Conservation (phyloP, 495 filamentous ascomycete genomes). For the Neurospora terricola region DNA sequence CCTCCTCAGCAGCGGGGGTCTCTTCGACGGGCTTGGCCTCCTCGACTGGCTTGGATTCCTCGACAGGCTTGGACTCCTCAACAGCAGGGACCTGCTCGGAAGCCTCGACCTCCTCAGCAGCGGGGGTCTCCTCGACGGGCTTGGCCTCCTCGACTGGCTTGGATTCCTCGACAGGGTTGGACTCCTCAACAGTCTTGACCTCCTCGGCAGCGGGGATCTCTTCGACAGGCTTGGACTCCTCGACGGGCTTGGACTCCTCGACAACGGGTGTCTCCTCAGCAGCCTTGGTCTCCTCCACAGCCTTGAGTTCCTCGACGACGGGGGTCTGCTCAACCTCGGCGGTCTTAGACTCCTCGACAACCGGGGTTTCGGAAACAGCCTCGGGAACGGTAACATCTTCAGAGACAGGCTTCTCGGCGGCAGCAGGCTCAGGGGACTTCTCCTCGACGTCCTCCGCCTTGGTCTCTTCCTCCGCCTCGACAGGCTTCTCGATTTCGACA, state of each 20-base stretch:
- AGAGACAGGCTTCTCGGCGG: neutral
- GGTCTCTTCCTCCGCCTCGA: neutral
- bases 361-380: slow-evolving; percentile 1
- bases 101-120: slow-evolving; percentile 1
- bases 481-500: neutral
- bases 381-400: neutral
- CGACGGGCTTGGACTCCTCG: slow-evolving; percentile 1
- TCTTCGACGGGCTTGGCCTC: slow-evolving; percentile 4
- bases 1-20: neutral
- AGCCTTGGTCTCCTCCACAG: slow-evolving; percentile 1
- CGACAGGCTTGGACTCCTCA: slow-evolving; percentile 2
- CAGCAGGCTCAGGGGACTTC: slow-evolving; percentile 3
- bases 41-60: slow-evolving; percentile 5
- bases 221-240: slow-evolving; percentile 1
- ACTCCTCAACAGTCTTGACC: neutral
- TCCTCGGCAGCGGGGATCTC: neutral
- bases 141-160: slow-evolving; percentile 4
- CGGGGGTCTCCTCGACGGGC: slow-evolving; percentile 2
- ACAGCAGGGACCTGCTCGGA: neutral
- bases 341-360: slow-evolving; percentile 4
- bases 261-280: slow-evolving; percentile 6
- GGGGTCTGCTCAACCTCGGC: slow-evolving; percentile 6
- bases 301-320: slow-evolving; percentile 2
- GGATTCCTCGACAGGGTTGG: slow-evolving; percentile 2
- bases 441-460: neutral